Evolutionary conservation across 768 basidiomycete genomes (phyloP).

Genomic region (Suillus cothurnatus): DNA sequence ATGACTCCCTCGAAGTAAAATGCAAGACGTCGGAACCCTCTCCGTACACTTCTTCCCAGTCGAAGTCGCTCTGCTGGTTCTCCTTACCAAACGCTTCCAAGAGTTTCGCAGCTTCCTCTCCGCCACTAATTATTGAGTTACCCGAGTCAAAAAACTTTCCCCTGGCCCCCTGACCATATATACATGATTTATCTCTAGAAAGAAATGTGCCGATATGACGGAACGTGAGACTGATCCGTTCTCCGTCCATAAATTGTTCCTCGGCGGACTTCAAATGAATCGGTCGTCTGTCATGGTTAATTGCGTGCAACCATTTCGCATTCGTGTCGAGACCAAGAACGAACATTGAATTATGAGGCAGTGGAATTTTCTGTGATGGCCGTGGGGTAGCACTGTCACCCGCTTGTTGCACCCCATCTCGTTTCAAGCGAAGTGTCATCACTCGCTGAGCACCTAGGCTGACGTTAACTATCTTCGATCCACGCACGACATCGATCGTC

Average conservation of each 20-base stretch:
- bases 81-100: conserved; percentile 72
- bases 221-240: conserved; percentile 80
- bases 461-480: conserved; percentile 78
- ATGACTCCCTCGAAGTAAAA: conserved; percentile 35
- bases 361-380: conserved; percentile 61
- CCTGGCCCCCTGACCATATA: conserved; percentile 76
- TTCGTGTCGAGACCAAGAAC: conserved; percentile 78
- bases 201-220: conserved; percentile 79
- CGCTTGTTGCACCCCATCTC: conserved; percentile 37
- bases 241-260: conserved; percentile 60
- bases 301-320: conserved; percentile 72
- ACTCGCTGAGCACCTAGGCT: conserved; percentile 76
- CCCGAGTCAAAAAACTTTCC: conserved; percentile 60
- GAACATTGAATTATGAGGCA: conserved; percentile 84
- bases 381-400: conserved; percentile 33
- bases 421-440: conserved; percentile 76
- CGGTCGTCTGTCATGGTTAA: conserved; percentile 75
- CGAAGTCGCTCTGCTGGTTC: conserved; percentile 68
- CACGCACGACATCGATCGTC: conserved; percentile 77
- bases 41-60: conserved; percentile 71
- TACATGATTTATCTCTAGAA: conserved; percentile 47
- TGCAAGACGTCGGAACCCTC: conserved; percentile 71
- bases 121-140: conserved; percentile 53
- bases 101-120: conserved; percentile 48
- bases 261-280: conserved; percentile 49